Evolutionary conservation across 176 grass and related monocot genomes (phyloP), one percentile per base, ranked within the genome.

Genomic region (Saccharum spontaneum): DNA sequence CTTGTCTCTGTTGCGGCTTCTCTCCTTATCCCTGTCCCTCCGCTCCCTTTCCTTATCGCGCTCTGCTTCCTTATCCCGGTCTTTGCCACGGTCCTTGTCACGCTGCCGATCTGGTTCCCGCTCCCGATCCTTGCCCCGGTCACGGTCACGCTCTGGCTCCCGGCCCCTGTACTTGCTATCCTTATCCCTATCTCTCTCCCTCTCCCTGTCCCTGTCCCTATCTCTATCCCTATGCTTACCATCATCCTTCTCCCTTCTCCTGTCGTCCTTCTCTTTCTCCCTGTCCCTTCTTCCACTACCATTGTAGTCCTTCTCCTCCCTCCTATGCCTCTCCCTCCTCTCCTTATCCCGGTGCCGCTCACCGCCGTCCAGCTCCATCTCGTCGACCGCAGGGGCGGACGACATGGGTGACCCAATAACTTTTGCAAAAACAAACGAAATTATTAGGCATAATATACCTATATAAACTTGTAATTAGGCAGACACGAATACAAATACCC

Each of bases 1-100:
- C 87, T 77, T 90, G 28, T 83, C 88, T 72, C 80, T 93, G 22
- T 83, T 79, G 34, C 63, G 79, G 67, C 60, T 87, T 80, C 75
- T 81, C 20, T 93, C 89, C 64, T 91, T 96, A 64, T 96, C 91
- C 50, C 89, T 85, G 78, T 88, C 86, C 50, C 73, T 89, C 57
- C 82, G 75, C 7, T 95, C 94, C 67, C 64, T 93, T 33, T 92
- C 92, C 67, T 79, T 89, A 20, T 88, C 37, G 28, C 87, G 78
- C 20, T 75, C 89, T 44, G 40, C 48, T 18, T 92, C 90, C 68
- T 71, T 91, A 18, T 91, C 90, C 31, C 81, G 79, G 1, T 81
- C 90, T 22, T 57, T 89, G 39, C 82, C 82, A 15, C 87, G 24
- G 11, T 67, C 82, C 55, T 77, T 85, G 13, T 90, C 88, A 13